A percentile compares a stretch with the other conserved stretches of the same genome.
Conservation (phyloP, 345 rosid species). For the Citrus maxima region DNA sequence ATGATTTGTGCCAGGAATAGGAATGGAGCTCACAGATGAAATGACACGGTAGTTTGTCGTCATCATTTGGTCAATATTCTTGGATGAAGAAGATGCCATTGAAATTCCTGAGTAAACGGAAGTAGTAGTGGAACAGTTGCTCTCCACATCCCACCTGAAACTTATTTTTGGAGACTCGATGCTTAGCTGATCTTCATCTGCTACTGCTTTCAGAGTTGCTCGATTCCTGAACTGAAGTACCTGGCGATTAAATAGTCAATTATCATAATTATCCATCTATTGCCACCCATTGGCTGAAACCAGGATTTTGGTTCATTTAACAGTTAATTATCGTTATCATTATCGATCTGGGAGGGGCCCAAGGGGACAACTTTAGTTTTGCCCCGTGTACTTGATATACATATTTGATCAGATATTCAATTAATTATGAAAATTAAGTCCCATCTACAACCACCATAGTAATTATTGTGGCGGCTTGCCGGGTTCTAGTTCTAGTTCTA, state of each 20-base stretch:
- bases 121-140: slow-evolving; percentile 59
- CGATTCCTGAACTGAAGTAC: slow-evolving; percentile 38
- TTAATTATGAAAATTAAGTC: background rate
- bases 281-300: too few species aligned
- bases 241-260: too few species aligned
- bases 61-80: slow-evolving; percentile 17
- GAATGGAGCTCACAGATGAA: slow-evolving; percentile 42
- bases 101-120: slow-evolving; percentile 48
- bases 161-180: slow-evolving; percentile 66
- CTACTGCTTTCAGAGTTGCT: slow-evolving; percentile 42
- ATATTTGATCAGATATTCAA: background rate
- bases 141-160: slow-evolving; percentile 75
- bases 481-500: background rate
- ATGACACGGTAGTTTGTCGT: slow-evolving; percentile 1
- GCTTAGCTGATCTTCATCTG: slow-evolving; percentile 48
- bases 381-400: background rate
- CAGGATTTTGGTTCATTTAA: too few species aligned
- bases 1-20: slow-evolving; percentile 23
- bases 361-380: too few species aligned
- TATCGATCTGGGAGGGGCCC: too few species aligned
- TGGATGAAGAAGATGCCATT: slow-evolving; percentile 49
- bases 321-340: too few species aligned
- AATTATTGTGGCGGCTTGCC: background rate
- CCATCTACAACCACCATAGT: background rate
- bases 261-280: too few species aligned